Conservation (phyloP, 768 basidiomycete species). For the Tubosaeta sp. region DNA sequence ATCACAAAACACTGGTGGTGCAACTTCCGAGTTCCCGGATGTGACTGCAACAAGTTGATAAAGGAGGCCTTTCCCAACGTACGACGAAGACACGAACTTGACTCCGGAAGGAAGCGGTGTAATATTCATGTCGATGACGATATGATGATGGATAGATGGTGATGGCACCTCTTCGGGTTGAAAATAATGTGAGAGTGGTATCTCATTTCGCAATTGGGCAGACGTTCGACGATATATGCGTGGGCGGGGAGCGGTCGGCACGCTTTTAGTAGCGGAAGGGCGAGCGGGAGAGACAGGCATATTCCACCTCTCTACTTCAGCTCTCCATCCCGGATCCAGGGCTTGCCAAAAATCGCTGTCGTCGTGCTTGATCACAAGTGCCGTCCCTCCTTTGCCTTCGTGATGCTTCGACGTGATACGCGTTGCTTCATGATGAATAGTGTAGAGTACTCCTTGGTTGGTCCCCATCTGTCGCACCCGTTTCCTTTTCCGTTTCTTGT, state of each 20-base stretch:
- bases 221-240: constrained; percentile 14
- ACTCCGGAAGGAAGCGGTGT: constrained; percentile 46
- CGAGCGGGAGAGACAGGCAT: constrained; percentile 14
- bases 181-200: constrained; percentile 14
- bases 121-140: constrained; percentile 51
- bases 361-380: constrained; percentile 42
- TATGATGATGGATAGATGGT: constrained; percentile 11
- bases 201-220: constrained; percentile 7
- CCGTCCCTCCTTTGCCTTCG: constrained; percentile 10
- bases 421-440: constrained; percentile 34
- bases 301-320: constrained; percentile 32
- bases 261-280: constrained; percentile 6
- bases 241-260: constrained; percentile 6
- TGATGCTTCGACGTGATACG: constrained; percentile 33
- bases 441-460: constrained; percentile 33
- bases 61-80: constrained; percentile 58
- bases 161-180: constrained; percentile 8
- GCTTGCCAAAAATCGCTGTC: constrained; percentile 41
- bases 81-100: constrained; percentile 48
- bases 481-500: constrained; percentile 22
- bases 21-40: constrained; percentile 22
- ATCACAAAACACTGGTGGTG: constrained; percentile 29
- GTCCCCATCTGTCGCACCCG: constrained; percentile 25
- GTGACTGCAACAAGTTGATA: constrained; percentile 48
- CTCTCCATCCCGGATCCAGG: constrained; percentile 37